A percentile compares a stretch with the other conserved stretches of the same genome.
These are phyloP conservation scores for Stenogyne calaminthoides DNA, from an alignment of 305 asterid genomes.

Conservation along the genomic window DNA sequence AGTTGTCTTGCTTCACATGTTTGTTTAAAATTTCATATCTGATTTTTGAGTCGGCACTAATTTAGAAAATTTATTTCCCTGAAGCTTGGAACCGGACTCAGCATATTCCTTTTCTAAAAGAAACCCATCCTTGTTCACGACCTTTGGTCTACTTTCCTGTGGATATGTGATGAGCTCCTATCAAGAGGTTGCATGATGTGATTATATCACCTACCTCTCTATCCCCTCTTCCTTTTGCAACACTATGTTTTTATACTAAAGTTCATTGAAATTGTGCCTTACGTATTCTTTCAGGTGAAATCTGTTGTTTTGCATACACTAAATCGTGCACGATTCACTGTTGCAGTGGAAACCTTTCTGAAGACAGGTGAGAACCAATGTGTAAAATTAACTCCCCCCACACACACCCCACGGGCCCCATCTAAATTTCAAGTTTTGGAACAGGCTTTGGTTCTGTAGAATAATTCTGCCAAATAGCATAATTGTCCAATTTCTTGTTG, in stretches of 20 bases:
- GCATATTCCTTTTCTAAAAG: constrained; percentile 88
- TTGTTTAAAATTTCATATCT: constrained; percentile 6
- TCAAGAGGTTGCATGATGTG: constrained; percentile 68
- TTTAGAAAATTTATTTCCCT: constrained; percentile 36
- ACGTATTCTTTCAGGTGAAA: constrained; percentile 63
- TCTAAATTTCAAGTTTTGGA: no score
- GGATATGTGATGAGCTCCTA: constrained; percentile 96
- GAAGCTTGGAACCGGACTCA: constrained; percentile 97
- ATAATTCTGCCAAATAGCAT: background rate
- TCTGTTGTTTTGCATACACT: constrained; percentile 89
- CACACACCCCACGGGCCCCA: no score
- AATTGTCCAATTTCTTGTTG: background rate
- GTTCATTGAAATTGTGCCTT: constrained; percentile 10
- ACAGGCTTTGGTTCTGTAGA: background rate
- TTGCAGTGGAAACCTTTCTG: constrained; percentile 92
- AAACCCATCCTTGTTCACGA: constrained; percentile 83
- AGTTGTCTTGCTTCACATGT: constrained; percentile 11
- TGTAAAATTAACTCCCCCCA: background rate
- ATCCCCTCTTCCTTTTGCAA: background rate
- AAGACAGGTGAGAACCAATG: constrained; percentile 60
- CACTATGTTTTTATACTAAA: constrained; percentile 11
- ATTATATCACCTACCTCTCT: constrained; percentile 17
- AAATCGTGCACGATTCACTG: constrained; percentile 91
- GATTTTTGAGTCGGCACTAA: constrained; percentile 34
- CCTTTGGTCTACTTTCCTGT: constrained; percentile 82